Conservation (phyloP, 495 filamentous ascomycete genomes). For the Aspergillus incahuasiensis region DNA sequence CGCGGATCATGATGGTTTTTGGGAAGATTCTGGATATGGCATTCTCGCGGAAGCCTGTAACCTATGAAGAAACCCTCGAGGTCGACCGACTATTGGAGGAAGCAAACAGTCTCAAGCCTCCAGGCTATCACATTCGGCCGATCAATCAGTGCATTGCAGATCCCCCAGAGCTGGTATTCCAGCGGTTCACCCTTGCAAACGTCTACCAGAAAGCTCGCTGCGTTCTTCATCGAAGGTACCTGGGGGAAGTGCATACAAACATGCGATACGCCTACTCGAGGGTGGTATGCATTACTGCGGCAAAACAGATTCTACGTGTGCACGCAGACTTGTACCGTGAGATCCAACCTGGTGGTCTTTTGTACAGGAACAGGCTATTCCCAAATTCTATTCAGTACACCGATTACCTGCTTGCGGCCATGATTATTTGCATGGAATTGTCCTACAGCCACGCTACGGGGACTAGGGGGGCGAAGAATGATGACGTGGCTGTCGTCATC, state of each 20-base stretch:
- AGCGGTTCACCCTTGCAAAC: conserved; percentile 74
- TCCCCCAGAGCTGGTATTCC: conserved; percentile 72
- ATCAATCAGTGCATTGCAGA: conserved; percentile 71
- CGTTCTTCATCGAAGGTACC: conserved; percentile 80
- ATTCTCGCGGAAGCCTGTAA: conserved; percentile 35
- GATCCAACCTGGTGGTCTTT: conserved; percentile 64
- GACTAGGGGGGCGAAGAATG: neutral
- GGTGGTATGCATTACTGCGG: conserved; percentile 75
- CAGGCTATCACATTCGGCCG: conserved; percentile 63
- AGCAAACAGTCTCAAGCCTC: conserved; percentile 59
- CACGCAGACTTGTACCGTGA: conserved; percentile 74
- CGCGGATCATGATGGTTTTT: conserved; percentile 38
- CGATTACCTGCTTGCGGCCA: conserved; percentile 83
- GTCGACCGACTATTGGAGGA: conserved; percentile 71
- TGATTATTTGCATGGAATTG: conserved; percentile 82
- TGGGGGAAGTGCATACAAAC: conserved; percentile 63
- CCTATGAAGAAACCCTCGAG: conserved; percentile 77
- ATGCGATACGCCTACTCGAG: conserved; percentile 73
- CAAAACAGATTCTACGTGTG: conserved; percentile 68
- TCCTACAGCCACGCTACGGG: conserved; percentile 19
- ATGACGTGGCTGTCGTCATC: conserved; percentile 18
- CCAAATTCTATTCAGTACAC: conserved; percentile 72
- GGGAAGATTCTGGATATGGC: conserved; percentile 44
- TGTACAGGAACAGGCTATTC: conserved; percentile 69
- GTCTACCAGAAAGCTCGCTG: conserved; percentile 78